Evolutionary conservation across 371 early-diverging fungal genomes (phyloP).

Genomic region (Capillidium heterosporum): DNA sequence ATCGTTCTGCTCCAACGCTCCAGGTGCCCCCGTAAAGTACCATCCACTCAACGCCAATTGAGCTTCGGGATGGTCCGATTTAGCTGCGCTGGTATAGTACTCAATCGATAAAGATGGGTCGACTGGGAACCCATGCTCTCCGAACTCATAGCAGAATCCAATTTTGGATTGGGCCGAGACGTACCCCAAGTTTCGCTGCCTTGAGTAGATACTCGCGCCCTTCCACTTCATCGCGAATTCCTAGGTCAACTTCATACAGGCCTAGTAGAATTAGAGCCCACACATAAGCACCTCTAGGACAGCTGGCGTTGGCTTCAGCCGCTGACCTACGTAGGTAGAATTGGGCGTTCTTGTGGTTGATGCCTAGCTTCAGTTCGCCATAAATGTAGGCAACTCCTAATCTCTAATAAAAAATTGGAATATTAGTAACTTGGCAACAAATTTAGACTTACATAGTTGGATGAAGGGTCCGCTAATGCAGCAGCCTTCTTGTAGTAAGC

Average conservation of each 20-base stretch:
- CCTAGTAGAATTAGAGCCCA: constrained; percentile 31
- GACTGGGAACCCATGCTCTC: constrained; percentile 30
- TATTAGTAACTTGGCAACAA: background rate
- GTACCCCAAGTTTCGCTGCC: constrained; percentile 33
- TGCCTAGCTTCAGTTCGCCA: constrained; percentile 36
- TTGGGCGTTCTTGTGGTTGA: constrained; percentile 43
- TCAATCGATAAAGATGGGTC: constrained; percentile 55
- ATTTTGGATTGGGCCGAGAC: constrained; percentile 52
- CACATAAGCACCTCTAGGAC: constrained; percentile 49
- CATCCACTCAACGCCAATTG: constrained; percentile 86
- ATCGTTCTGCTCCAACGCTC: constrained; percentile 51
- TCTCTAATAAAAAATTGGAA: constrained; percentile 13
- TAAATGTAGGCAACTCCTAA: constrained; percentile 31
- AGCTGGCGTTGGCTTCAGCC: constrained; percentile 33
- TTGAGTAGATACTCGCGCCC: constrained; percentile 21
- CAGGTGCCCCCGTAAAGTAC: constrained; percentile 80
- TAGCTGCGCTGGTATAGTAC: constrained; percentile 68
- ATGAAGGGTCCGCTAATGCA: constrained; percentile 36
- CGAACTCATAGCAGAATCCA: constrained; percentile 74
- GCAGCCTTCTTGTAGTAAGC: constrained; percentile 59
- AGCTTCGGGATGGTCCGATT: constrained; percentile 75
- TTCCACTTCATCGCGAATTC: constrained; percentile 17
- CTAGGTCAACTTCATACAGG: constrained; percentile 17
- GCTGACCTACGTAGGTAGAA: constrained; percentile 51
- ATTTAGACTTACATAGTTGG: constrained; percentile 34